These are phyloP conservation scores for Ustilago crameri DNA, from an alignment of 1,284 basidiomycete genomes.

Conservation along the genomic window DNA sequence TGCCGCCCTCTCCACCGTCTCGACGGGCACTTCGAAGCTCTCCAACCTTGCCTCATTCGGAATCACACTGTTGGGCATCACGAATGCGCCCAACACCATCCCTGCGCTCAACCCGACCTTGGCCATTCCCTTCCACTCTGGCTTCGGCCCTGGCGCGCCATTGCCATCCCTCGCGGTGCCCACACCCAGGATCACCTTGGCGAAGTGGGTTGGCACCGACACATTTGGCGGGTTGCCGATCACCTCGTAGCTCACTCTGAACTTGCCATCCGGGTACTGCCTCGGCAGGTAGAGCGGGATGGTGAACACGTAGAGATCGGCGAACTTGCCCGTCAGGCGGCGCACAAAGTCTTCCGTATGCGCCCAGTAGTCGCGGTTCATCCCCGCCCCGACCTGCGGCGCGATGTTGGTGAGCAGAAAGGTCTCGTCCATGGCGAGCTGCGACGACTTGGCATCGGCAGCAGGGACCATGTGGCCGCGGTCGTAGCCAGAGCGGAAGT, in stretches of 20 bases:
- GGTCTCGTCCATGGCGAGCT: constrained; percentile 96
- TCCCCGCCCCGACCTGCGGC: constrained; percentile 95
- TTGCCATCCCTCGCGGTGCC: constrained; percentile 16
- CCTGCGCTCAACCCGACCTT: constrained; percentile 27
- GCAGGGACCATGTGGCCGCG: constrained; percentile 96
- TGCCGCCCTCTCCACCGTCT: constrained; percentile 88
- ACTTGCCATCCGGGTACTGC: constrained; percentile 86
- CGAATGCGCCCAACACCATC: constrained; percentile 61
- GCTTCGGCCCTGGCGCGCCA: constrained; percentile 21
- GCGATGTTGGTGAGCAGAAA: constrained; percentile 96
- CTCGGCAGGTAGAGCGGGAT: constrained; percentile 95
- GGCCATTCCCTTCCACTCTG: constrained; percentile 23
- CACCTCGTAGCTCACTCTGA: constrained; percentile 86
- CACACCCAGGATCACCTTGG: constrained; percentile 86
- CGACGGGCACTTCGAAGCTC: constrained; percentile 72
- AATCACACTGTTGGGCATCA: constrained; percentile 66
- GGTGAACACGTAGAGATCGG: constrained; percentile 97
- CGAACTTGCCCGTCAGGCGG: constrained; percentile 82
- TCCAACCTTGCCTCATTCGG: constrained; percentile 62
- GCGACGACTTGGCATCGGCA: constrained; percentile 91
- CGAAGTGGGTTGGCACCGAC: constrained; percentile 96
- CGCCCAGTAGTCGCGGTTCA: constrained; percentile 89
- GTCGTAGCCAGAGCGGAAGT: constrained; percentile 91
- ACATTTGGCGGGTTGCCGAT: constrained; percentile 91
- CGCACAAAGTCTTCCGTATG: constrained; percentile 88